Evolutionary conservation across 1,139 yeast genomes (phyloP).

Genomic region (Magnusiomyces sp.): DNA sequence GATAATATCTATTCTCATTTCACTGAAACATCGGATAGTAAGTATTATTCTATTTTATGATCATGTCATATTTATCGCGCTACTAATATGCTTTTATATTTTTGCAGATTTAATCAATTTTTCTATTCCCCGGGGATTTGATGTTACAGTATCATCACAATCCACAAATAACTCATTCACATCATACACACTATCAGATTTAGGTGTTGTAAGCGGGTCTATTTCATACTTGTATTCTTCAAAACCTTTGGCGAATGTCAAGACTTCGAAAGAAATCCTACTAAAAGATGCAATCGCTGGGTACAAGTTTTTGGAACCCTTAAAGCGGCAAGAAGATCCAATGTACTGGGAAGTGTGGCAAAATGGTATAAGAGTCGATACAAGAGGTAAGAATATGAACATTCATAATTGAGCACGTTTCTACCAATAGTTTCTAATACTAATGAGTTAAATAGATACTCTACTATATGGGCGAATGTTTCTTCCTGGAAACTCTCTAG

Average conservation of each 20-base stretch:
- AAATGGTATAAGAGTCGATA: slow-evolving; percentile 29
- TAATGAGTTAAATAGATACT: slow-evolving; percentile 22
- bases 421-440: neutral
- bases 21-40: slow-evolving; percentile 56
- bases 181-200: slow-evolving; percentile 62
- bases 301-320: slow-evolving; percentile 53
- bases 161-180: slow-evolving; percentile 67
- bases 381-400: slow-evolving; percentile 15
- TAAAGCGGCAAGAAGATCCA: slow-evolving; percentile 20
- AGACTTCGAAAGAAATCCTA: slow-evolving; percentile 47
- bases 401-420: neutral
- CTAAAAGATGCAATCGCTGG: slow-evolving; percentile 76
- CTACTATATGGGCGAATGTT: slow-evolving; percentile 76
- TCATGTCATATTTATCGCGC: neutral
- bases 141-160: slow-evolving; percentile 62
- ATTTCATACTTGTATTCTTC: slow-evolving; percentile 74
- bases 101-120: slow-evolving; percentile 52
- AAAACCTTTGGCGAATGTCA: slow-evolving; percentile 43
- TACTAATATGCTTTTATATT: slow-evolving; percentile 4
- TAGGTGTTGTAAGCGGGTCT: slow-evolving; percentile 69
- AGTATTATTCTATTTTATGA: slow-evolving; percentile 3
- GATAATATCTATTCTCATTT: slow-evolving; percentile 70
- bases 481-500: slow-evolving; percentile 80
- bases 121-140: slow-evolving; percentile 59
- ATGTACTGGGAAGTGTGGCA: slow-evolving; percentile 28